Percentiles rank a stretch among this genome's conserved stretches.
Evolutionary conservation across 1,284 basidiomycete genomes (phyloP).

Genomic region (Irpex sp.): DNA sequence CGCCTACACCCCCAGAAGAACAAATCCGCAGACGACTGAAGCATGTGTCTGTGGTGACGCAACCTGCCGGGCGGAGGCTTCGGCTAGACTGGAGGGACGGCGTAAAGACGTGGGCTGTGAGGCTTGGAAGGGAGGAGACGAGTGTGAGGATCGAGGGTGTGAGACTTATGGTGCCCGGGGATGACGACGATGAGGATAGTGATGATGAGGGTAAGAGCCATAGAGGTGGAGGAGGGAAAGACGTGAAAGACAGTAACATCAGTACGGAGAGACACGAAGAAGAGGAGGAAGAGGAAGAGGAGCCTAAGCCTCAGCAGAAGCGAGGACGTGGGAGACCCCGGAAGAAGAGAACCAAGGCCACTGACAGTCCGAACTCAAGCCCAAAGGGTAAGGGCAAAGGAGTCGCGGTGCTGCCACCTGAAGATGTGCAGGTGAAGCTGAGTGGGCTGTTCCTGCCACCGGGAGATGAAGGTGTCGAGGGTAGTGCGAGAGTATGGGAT

Average conservation of each 20-base stretch:
- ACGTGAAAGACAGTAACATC: not conserved
- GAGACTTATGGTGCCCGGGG: slow-evolving; percentile 42
- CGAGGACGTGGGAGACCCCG: slow-evolving; percentile 14
- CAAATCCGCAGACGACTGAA: slow-evolving; percentile 22
- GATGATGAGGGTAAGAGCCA: slow-evolving; percentile 23
- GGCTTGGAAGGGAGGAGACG: slow-evolving; percentile 48
- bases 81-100: slow-evolving; percentile 55
- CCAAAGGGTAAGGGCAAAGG: slow-evolving; percentile 26
- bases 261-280: slow-evolving; percentile 13
- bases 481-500: slow-evolving; percentile 41
- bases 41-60: slow-evolving; percentile 45
- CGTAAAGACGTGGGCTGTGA: slow-evolving; percentile 62
- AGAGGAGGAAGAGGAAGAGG: slow-evolving; percentile 17
- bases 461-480: slow-evolving; percentile 4
- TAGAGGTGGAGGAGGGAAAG: slow-evolving; percentile 12
- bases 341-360: slow-evolving; percentile 14
- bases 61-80: slow-evolving; percentile 52
- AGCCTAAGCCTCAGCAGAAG: slow-evolving; percentile 14
- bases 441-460: slow-evolving; percentile 20
- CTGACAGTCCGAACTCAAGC: slow-evolving; percentile 5
- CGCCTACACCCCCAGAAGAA: slow-evolving; percentile 33
- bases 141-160: slow-evolving; percentile 47
- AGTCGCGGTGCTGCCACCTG: slow-evolving; percentile 9
- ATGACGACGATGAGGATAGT: slow-evolving; percentile 36
- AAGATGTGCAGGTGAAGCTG: slow-evolving; percentile 23